Conservation (phyloP, 1,284 basidiomycete species). For the Volvariella volvacea region DNA sequence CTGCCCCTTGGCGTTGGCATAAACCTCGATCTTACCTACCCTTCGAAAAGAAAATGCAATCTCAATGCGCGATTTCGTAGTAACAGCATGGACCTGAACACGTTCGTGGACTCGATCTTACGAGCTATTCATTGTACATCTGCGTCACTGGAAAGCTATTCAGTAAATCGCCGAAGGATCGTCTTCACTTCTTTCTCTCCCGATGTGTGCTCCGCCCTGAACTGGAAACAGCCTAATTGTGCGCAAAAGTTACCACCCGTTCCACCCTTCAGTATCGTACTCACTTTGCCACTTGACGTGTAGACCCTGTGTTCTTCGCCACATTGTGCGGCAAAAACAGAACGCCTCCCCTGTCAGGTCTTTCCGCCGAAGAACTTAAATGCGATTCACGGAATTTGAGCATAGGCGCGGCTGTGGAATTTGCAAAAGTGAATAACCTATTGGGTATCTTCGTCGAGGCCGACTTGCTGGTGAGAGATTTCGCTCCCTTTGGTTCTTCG, state of each 20-base stretch:
- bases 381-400: conserved; percentile 59
- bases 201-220: conserved; percentile 81
- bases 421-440: conserved; percentile 91
- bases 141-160: conserved; percentile 36
- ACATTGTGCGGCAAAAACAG: conserved; percentile 69
- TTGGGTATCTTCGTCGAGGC: conserved; percentile 90
- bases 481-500: neutral
- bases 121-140: conserved; percentile 73
- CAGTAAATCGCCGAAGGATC: conserved; percentile 60
- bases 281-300: conserved; percentile 3
- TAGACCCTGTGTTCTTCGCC: conserved; percentile 95
- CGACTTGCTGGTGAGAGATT: conserved; percentile 65
- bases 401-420: conserved; percentile 89
- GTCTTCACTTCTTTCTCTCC: conserved; percentile 88
- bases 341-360: conserved; percentile 26
- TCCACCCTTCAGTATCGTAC: conserved; percentile 10
- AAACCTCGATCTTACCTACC: conserved; percentile 77
- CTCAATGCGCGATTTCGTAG: conserved; percentile 33
- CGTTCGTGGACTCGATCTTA: conserved; percentile 77
- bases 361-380: conserved; percentile 36
- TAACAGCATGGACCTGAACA: conserved; percentile 65
- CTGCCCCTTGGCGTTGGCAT: conserved; percentile 72
- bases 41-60: conserved; percentile 35
- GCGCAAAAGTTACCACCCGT: conserved; percentile 19
- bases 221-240: conserved; percentile 99